Conservation (phyloP, 352 stramenopile genomes). For the Phytophthora cactorum region DNA sequence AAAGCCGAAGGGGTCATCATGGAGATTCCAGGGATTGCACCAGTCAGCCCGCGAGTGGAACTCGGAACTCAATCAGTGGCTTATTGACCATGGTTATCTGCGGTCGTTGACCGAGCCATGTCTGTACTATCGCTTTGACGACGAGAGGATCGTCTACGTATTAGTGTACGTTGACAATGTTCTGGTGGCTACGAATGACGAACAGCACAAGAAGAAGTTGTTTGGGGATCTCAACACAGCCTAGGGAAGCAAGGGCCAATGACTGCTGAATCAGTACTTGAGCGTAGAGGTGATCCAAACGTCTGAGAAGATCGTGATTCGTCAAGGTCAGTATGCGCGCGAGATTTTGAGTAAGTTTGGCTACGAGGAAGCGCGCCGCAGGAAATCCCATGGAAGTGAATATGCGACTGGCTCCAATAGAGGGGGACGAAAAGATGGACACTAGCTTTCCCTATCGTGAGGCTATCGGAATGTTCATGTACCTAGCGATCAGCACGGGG, state of each 20-base stretch:
- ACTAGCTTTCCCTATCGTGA: background rate
- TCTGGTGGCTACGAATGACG: background rate
- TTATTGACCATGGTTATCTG: background rate
- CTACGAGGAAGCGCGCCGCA: constrained; percentile 13
- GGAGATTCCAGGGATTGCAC: too few species aligned
- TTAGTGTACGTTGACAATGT: constrained; percentile 3
- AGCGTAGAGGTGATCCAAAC: background rate
- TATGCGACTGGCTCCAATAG: background rate
- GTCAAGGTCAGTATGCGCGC: background rate
- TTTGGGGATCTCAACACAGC: background rate
- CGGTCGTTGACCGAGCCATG: background rate
- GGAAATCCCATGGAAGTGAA: constrained; percentile 9
- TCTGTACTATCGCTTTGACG: constrained; percentile 1
- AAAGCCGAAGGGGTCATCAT: too few species aligned
- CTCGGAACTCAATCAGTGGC: background rate
- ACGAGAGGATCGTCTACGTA: background rate
- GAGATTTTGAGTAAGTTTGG: background rate
- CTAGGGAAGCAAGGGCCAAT: constrained; percentile 5
- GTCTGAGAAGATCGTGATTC: background rate
- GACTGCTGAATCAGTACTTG: constrained; percentile 2
- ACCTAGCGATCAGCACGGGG: constrained; percentile 3
- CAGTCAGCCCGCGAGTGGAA: background rate
- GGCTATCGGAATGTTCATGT: background rate
- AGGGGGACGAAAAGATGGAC: background rate
- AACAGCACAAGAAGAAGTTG: background rate